Evolutionary conservation across 2,329 filamentous ascomycete genomes (phyloP).

Genomic region (Trichoderma hamatum): DNA sequence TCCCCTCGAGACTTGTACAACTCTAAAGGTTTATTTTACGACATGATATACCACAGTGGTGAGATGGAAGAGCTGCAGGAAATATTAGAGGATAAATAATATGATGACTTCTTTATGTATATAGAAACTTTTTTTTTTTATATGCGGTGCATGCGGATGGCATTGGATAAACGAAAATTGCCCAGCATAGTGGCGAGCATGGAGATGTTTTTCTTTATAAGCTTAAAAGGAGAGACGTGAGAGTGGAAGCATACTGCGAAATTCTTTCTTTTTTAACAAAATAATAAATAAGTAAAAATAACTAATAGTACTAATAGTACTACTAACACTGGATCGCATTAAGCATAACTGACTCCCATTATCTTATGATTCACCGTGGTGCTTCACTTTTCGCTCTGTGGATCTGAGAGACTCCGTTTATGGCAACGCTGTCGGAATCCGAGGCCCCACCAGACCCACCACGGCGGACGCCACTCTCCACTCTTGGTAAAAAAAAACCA

Average conservation of each 20-base stretch:
- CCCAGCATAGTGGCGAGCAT: background rate
- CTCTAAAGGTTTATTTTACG: constrained; percentile 52
- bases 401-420: background rate
- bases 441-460: background rate
- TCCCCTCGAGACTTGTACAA: constrained; percentile 52
- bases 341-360: background rate
- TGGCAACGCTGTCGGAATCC: background rate
- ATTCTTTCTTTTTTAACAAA: background rate
- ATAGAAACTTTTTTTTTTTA: background rate
- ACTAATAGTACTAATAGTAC: too few relatives aligned
- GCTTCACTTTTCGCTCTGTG: too few relatives aligned
- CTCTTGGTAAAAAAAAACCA: background rate
- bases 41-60: constrained; percentile 59
- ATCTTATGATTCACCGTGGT: background rate
- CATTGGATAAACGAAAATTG: background rate
- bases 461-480: background rate
- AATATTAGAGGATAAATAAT: constrained; percentile 35
- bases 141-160: background rate
- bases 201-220: background rate
- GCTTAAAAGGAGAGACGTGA: background rate
- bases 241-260: background rate
- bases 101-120: background rate
- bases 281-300: background rate
- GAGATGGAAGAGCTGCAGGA: constrained; percentile 52
- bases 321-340: background rate